These are phyloP conservation scores for Caryopteris hybrid DNA, from an alignment of 305 asterid species.

Conservation along the genomic window DNA sequence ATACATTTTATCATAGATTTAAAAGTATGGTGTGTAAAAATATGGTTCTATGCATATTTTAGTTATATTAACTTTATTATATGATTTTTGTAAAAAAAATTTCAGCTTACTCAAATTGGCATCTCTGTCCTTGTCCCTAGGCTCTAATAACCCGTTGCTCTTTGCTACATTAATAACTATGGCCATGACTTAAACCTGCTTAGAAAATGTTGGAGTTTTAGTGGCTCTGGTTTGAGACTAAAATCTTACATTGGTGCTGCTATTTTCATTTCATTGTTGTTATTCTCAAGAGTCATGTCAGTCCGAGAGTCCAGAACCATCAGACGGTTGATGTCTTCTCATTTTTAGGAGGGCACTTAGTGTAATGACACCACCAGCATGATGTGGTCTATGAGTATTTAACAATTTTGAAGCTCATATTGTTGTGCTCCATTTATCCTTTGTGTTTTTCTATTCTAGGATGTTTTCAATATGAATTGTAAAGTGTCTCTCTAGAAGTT, in stretches of 20 bases:
- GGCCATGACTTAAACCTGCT: too few relatives aligned
- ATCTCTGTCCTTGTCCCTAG: too few relatives aligned
- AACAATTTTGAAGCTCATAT: not conserved
- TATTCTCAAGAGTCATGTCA: not conserved
- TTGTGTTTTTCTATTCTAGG: not conserved
- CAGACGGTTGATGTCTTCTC: not conserved
- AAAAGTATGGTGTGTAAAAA: too few relatives aligned
- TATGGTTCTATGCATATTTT: too few relatives aligned
- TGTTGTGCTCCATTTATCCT: not conserved
- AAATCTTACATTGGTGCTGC: not conserved
- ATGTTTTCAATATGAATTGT: not conserved
- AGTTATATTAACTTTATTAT: too few relatives aligned
- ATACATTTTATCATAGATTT: too few relatives aligned
- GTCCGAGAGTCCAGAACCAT: not conserved
- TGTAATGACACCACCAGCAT: not conserved
- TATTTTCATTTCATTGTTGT: not conserved
- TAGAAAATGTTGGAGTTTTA: not conserved
- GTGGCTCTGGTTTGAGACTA: not conserved
- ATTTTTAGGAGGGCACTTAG: too few relatives aligned
- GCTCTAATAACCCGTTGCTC: too few relatives aligned
- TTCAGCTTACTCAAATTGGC: too few relatives aligned
- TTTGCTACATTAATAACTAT: too few relatives aligned
- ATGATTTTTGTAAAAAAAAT: too few relatives aligned
- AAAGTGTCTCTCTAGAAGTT: slow-evolving; percentile 1
- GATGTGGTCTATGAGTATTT: not conserved